phyloP scores from a whole-genome alignment of 768 basidiomycete genomes.

The Termitomyces sp. region DNA sequence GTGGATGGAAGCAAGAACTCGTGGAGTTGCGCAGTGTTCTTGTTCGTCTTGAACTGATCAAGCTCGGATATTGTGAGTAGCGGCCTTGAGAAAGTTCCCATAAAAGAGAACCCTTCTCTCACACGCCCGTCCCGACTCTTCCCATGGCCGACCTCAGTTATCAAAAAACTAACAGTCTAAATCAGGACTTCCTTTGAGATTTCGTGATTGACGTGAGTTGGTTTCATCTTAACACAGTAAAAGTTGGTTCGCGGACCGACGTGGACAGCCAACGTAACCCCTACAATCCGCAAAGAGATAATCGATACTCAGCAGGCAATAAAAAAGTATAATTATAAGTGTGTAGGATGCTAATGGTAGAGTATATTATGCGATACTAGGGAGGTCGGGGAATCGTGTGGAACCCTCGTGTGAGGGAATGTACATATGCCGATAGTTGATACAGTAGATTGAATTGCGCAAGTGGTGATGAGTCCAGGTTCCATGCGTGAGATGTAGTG shows the following conservation, averaged over 20 bases:
- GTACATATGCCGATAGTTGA: slow-evolving; percentile 14
- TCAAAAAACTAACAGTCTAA: slow-evolving; percentile 5
- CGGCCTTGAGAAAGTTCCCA: slow-evolving; percentile 13
- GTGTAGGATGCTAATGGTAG: slow-evolving; percentile 6
- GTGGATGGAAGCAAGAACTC: slow-evolving; percentile 8
- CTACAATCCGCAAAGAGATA: neutral
- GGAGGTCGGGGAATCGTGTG: slow-evolving; percentile 1
- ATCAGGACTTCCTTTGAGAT: slow-evolving; percentile 5
- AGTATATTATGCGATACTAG: slow-evolving; percentile 12
- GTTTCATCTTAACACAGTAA: slow-evolving; percentile 3
- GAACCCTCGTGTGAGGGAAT: slow-evolving; percentile 3
- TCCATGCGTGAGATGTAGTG: slow-evolving; percentile 1
- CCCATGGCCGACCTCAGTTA: slow-evolving; percentile 7
- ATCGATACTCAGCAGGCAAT: neutral
- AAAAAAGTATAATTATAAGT: slow-evolving; percentile 6
- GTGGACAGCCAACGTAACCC: neutral
- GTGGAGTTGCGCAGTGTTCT: slow-evolving; percentile 6
- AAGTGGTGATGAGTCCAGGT: slow-evolving; percentile 8
- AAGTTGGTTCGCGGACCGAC: slow-evolving; percentile 4
- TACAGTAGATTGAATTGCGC: slow-evolving; percentile 14
- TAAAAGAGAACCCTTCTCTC: slow-evolving; percentile 6
- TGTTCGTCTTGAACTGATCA: slow-evolving; percentile 8
- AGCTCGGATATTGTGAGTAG: slow-evolving; percentile 10
- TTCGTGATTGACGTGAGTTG: slow-evolving; percentile 1
- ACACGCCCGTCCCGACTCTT: slow-evolving; percentile 10